phyloP scores from a whole-genome alignment of 2,329 filamentous ascomycete genomes.

The Ophiognomonia clavigignenti-juglandacearum region DNA sequence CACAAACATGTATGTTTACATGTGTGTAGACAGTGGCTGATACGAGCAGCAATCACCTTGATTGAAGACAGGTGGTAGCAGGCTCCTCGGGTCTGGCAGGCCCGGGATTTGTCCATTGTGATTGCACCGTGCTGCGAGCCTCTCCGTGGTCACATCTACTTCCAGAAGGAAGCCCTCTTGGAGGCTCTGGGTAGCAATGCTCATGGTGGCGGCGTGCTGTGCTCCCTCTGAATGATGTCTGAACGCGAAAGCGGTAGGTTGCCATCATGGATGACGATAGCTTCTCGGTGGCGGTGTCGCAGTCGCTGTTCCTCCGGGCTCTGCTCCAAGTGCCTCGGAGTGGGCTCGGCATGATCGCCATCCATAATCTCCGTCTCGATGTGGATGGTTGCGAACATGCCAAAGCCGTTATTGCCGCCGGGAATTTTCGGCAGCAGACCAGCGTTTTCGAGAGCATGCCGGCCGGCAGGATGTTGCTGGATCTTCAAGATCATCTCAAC shows the following conservation, averaged over 20 bases:
- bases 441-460: conserved; percentile 44
- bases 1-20: too few species aligned
- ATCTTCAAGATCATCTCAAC: conserved; percentile 47
- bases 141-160: too few species aligned
- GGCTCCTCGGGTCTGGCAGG: too few species aligned
- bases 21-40: too few species aligned
- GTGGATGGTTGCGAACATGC: conserved; percentile 15
- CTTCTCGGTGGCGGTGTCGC: conserved; percentile 73
- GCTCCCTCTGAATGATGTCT: conserved; percentile 71
- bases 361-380: conserved; percentile 16
- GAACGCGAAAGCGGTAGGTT: conserved; percentile 65
- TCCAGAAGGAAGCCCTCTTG: too few species aligned
- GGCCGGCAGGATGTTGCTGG: conserved; percentile 45
- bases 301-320: conserved; percentile 66
- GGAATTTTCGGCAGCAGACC: conserved; percentile 39
- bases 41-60: too few species aligned
- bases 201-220: conserved; percentile 30
- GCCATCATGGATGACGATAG: conserved; percentile 88
- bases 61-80: too few species aligned
- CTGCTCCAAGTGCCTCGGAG: conserved; percentile 42
- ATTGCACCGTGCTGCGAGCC: too few species aligned
- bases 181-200: too few species aligned
- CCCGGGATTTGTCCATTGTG: too few species aligned
- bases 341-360: conserved; percentile 23
- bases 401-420: conserved; percentile 19